Base-by-base conservation (phyloP, 108 stramenopile species). In the Fragilaria crotonensis region DNA sequence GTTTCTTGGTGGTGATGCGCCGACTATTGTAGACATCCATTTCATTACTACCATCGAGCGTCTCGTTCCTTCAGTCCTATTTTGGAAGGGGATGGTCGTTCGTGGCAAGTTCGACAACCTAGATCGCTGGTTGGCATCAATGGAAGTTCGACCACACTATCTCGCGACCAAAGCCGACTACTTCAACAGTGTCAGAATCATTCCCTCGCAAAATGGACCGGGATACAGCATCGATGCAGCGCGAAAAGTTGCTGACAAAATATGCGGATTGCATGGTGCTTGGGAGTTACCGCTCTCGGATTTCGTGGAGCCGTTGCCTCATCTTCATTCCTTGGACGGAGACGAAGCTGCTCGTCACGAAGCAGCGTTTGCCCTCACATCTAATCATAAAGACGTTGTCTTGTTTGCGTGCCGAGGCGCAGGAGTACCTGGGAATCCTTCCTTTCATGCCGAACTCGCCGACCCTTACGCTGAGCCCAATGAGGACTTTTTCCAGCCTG, bases 121-220 rank as follows among this genome's bases (percentile, higher is more conserved):
- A 33, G 78, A 81, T 54, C 49, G 44, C 17, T 90, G 89, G 89
- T 82, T 90, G 49, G 81, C 84, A 48, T 82, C 84, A 22, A 80
- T 90, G 73, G 87, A 89, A 67, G 73, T 63, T 49, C 61, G 62
- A 17, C 49, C 63, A n/a, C 62, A 73, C 1, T 88, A 88, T 57
- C 78, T 70, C 28, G 68, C 75, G 5, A 84, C 83, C 25, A 80
- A 84, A 48, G 65, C 67, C 11, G 85, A 86, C 57, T 87, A 84
- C 57, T 86, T 80, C 69, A 86, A 85, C 7, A 83, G 87, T 59
- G 76, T 77, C 36, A 76, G 78, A 70, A 83, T 83, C 65, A 63
- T 90, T 5, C 86, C 89, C 28, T 84, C 89, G 17, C 89, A 90
- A 57, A 58, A 82, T 14, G 89, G 89, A 28, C 25, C 25, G 3